Evolutionary conservation across 2,329 filamentous ascomycete genomes (phyloP), one percentile per base, ranked within the genome.

Genomic region (Aspergillus calidoustus): DNA sequence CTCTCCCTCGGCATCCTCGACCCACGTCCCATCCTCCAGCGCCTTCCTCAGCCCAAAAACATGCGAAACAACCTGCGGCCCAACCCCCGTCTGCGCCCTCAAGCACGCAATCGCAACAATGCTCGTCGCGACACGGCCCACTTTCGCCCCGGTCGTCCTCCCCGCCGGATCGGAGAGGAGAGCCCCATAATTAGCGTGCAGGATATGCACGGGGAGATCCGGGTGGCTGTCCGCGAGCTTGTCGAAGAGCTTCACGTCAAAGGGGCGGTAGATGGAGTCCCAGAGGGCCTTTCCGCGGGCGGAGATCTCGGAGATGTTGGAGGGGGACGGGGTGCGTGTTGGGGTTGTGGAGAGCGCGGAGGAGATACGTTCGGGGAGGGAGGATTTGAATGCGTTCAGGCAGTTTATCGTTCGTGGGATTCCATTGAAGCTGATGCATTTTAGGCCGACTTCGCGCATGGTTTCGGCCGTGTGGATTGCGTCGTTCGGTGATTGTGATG

Each of bases 361-460:
- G 3, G 81, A 74, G 4, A 93, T 79, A 5, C 83, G 77, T 0
- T 78, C 62, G 0, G 90, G 88, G 0, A 95, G 85, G 30, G 82
- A 80, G 44, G 83, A 81, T 69, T 85, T 83, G 81, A 93, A 93
- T 25, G 87, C 87, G 69, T 88, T 89, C 2, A 96, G 87, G 69
- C 86, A 89, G 82, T 95, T 95, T 80, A 95, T 95, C 28, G 89
- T 90, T 66, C 92, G 89, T 2, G 92, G 91, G 68, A 95, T 91
- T 46, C 78, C 78, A 64, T 80, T 80, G 68, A 80, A 80, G n/a
- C 75, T 77, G 50, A 80, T 80, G 59, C 78, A 80, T 77, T 85
- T 79, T 6, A 78, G 66, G 11, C 80, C 75, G 64, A 83, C 81
- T 64, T 80, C 78, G 55, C 78, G 75, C 67, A 80, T 79, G 19